Conservation (phyloP, 78 protist genomes). For the Dictyostelium firmibasis region DNA sequence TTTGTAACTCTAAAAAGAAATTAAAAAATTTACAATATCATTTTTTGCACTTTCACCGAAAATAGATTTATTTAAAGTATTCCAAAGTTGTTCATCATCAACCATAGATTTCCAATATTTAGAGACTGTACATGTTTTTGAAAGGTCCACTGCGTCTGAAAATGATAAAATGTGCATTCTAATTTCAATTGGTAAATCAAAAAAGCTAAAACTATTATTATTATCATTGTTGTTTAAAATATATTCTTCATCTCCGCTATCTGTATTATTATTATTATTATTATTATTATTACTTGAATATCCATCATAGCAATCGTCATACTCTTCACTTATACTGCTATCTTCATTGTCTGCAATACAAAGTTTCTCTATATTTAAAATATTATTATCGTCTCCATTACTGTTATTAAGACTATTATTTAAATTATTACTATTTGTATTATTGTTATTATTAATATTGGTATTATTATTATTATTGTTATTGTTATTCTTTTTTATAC, state of each 20-base stretch:
- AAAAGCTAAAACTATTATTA: constrained; percentile 7
- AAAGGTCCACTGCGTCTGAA: constrained; percentile 56
- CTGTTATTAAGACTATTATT: too few relatives aligned
- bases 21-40: constrained; percentile 3
- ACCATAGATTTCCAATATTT: constrained; percentile 37
- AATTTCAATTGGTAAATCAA: constrained; percentile 50
- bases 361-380: neutral
- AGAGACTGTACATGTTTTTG: constrained; percentile 16
- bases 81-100: constrained; percentile 73
- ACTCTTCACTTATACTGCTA: neutral
- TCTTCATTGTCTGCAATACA: neutral
- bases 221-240: neutral
- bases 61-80: neutral
- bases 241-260: neutral
- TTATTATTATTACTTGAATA: neutral
- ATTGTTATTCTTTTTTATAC: neutral
- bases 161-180: constrained; percentile 74
- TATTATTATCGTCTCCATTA: neutral
- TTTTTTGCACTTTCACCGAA: constrained; percentile 53
- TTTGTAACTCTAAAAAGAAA: neutral
- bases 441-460: too few relatives aligned
- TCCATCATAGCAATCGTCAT: neutral
- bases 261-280: neutral
- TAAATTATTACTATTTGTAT: too few relatives aligned
- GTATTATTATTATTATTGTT: neutral